phyloP scores from a whole-genome alignment of 495 filamentous ascomycete species.

The Annulohypoxylon bovei region DNA sequence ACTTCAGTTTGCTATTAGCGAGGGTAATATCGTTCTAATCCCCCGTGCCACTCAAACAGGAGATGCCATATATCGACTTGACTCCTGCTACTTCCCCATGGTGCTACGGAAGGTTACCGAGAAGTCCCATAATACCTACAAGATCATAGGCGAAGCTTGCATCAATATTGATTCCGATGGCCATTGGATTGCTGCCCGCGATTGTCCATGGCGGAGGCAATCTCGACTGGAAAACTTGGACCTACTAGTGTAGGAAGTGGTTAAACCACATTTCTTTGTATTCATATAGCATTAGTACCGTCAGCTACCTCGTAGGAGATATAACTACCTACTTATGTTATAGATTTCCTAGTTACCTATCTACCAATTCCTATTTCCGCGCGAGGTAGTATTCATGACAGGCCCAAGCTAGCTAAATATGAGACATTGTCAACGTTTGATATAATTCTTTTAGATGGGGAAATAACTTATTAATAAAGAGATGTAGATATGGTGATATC shows the following conservation, averaged over 20 bases:
- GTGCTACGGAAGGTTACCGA: background rate
- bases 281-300: background rate
- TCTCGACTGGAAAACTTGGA: background rate
- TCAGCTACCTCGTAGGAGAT: background rate
- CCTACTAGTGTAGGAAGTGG: background rate
- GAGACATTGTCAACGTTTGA: background rate
- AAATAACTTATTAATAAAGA: background rate
- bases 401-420: background rate
- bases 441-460: background rate
- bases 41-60: background rate
- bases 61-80: conserved; percentile 11
- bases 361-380: background rate
- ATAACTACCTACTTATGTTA: no score
- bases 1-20: background rate
- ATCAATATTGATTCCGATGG: conserved; percentile 1
- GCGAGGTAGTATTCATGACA: background rate
- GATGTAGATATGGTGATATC: background rate
- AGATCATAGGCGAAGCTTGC: conserved; percentile 18
- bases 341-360: no score
- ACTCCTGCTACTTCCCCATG: conserved; percentile 9
- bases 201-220: background rate
- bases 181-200: conserved; percentile 11
- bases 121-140: background rate
- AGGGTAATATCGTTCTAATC: background rate
- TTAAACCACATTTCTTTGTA: background rate